Evolutionary conservation across 176 grass and related monocot genomes (phyloP), one percentile per base, ranked within the genome.

Genomic region (Melocanna baccifera): DNA sequence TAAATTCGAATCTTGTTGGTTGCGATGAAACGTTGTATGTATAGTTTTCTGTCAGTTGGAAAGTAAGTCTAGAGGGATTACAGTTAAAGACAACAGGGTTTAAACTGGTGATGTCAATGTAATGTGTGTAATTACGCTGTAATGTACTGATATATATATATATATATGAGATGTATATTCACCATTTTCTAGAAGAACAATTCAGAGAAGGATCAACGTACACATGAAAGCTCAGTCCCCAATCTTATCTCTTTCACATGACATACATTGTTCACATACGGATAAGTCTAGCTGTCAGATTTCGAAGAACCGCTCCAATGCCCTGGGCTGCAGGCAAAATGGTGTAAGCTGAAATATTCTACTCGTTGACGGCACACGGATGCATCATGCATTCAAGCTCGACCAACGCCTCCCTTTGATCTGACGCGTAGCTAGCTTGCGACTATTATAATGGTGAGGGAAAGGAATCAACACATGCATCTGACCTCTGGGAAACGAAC

Each of bases 401-500:
- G 23, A 26, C 39, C 42, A 48, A 22, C 69, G n/a, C 42, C 66
- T 59, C 13, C 5, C 34, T 12, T 32, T 45, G 26, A n/a, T 55
- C 41, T 73, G 28, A 36, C 37, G 18, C 68, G 15, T 12, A 32
- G 5, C 36, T 55, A 4, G 76, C 29, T n/a, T 25, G 76, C 39
- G 29, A 80, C 19, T 80, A 67, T 81, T 58, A 20, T 51, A 84
- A 73, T 73, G 75, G 66, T n/a, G 40, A 67, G 11, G 39, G 40
- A 58, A 53, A 62, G 81, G 81, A 79, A 90, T 83, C 88, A 52
- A 25, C 46, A 22, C 37, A 61, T 39, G 73, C 39, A 78, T 79
- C 79, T 79, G 73, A 83, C 84, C 80, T 87, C 67, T 12, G 22
- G 88, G 88, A 90, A 87, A 83, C 84, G 5, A 83, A 87, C 89